phyloP scores from a whole-genome alignment of 192 early-diverging fungal genomes.

The Umbelopsis ramanniana region DNA sequence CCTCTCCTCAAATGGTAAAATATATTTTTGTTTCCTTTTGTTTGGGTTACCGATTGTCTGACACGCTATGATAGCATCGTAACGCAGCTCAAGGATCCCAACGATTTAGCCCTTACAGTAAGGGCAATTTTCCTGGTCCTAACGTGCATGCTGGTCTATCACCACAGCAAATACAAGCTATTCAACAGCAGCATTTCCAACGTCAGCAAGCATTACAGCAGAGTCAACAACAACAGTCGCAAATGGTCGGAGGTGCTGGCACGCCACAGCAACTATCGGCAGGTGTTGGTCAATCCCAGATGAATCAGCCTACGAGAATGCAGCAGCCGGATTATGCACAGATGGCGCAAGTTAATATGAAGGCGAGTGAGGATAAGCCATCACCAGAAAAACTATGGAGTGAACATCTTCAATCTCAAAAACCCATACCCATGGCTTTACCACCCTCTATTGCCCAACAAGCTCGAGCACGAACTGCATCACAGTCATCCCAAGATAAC shows the following conservation, averaged over 20 bases:
- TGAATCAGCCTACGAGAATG: background rate
- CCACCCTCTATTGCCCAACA: conserved; percentile 12
- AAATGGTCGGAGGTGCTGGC: background rate
- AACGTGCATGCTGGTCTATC: conserved; percentile 16
- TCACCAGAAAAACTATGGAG: conserved; percentile 20
- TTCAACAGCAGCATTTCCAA: conserved; percentile 32
- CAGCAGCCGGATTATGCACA: conserved; percentile 29
- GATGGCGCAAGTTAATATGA: conserved; percentile 24
- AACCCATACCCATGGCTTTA: background rate
- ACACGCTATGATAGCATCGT: conserved; percentile 23
- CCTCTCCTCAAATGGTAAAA: conserved; percentile 18
- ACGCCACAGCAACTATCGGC: conserved; percentile 23
- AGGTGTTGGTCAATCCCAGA: conserved; percentile 14
- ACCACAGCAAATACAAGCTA: conserved; percentile 36
- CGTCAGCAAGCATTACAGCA: conserved; percentile 40
- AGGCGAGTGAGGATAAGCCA: conserved; percentile 2
- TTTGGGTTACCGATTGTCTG: background rate
- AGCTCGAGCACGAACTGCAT: background rate
- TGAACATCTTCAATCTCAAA: background rate
- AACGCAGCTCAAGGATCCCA: conserved; percentile 3
- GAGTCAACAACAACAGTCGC: conserved; percentile 33
- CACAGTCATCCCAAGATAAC: conserved; percentile 7
- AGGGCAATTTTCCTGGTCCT: background rate
- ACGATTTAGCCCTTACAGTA: conserved; percentile 9
- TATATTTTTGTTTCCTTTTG: background rate